These are phyloP conservation scores for Tuber aestivum DNA, from an alignment of 495 filamentous ascomycete genomes.

Conservation along the genomic window DNA sequence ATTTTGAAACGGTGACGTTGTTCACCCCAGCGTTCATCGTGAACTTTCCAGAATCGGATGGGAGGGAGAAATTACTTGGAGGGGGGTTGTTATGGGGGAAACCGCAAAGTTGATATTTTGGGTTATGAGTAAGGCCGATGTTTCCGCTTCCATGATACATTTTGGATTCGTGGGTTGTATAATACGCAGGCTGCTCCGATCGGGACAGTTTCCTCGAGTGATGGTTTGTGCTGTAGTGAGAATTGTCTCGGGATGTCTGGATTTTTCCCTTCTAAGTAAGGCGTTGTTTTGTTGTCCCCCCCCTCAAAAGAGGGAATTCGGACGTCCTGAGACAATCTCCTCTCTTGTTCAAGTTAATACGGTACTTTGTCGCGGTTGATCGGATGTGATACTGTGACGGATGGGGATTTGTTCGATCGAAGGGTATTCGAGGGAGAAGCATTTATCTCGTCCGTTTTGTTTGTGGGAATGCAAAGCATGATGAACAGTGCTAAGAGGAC, in stretches of 20 bases:
- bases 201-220: not conserved
- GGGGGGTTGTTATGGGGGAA: conserved; percentile 73
- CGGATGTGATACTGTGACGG: not conserved
- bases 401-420: not conserved
- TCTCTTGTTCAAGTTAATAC: no score
- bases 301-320: no score
- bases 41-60: conserved; percentile 84
- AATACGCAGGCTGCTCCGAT: not conserved
- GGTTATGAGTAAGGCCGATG: not conserved
- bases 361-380: not conserved
- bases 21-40: conserved; percentile 85
- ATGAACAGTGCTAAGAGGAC: not conserved
- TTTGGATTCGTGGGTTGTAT: not conserved
- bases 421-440: not conserved
- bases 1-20: conserved; percentile 78
- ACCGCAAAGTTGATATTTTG: no score
- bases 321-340: no score
- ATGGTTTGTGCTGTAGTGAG: not conserved
- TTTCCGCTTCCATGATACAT: not conserved
- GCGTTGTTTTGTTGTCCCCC: no score
- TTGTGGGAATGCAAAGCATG: not conserved
- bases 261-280: no score
- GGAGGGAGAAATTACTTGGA: conserved; percentile 82
- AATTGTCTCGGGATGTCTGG: no score
- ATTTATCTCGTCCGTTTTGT: not conserved